Evolutionary conservation across 2,329 filamentous ascomycete genomes (phyloP).

Genomic region (Parasarocladium wereldwijsianum): DNA sequence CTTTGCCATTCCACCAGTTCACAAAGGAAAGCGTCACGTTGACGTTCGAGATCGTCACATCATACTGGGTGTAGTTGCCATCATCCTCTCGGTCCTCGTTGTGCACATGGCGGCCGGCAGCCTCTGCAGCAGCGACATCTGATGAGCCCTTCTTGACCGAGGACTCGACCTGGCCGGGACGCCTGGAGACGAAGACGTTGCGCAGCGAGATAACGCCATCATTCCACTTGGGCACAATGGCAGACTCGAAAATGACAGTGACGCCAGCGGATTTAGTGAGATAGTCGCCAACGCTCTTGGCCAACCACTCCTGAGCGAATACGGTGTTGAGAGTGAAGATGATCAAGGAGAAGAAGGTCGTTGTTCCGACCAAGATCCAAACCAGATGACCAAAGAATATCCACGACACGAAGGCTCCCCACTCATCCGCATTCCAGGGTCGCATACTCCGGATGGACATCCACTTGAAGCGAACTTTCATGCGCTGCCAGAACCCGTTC

Average conservation of each 20-base stretch:
- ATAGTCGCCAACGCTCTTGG: slow-evolving; percentile 88
- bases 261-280: slow-evolving; percentile 85
- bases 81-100: slow-evolving; percentile 47
- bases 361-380: slow-evolving; percentile 94
- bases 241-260: slow-evolving; percentile 91
- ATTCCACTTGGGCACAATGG: slow-evolving; percentile 91
- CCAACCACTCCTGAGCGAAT: slow-evolving; percentile 90
- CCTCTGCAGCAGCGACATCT: slow-evolving; percentile 72
- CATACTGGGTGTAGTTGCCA: slow-evolving; percentile 95
- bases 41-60: slow-evolving; percentile 85
- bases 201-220: slow-evolving; percentile 92
- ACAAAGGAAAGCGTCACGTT: slow-evolving; percentile 93
- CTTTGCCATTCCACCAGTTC: slow-evolving; percentile 99
- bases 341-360: slow-evolving; percentile 85
- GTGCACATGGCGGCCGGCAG: slow-evolving; percentile 47
- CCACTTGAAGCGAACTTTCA: slow-evolving; percentile 94
- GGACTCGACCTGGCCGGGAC: slow-evolving; percentile 68
- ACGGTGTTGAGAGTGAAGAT: slow-evolving; percentile 93
- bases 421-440: slow-evolving; percentile 93
- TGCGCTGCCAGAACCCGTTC: slow-evolving; percentile 79
- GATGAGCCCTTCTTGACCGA: slow-evolving; percentile 90
- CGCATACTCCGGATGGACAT: slow-evolving; percentile 85
- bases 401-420: slow-evolving; percentile 89
- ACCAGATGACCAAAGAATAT: slow-evolving; percentile 84
- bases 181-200: slow-evolving; percentile 87